phyloP scores from a whole-genome alignment of 2,329 filamentous ascomycete species.

The Dothideomycetes sp. region DNA sequence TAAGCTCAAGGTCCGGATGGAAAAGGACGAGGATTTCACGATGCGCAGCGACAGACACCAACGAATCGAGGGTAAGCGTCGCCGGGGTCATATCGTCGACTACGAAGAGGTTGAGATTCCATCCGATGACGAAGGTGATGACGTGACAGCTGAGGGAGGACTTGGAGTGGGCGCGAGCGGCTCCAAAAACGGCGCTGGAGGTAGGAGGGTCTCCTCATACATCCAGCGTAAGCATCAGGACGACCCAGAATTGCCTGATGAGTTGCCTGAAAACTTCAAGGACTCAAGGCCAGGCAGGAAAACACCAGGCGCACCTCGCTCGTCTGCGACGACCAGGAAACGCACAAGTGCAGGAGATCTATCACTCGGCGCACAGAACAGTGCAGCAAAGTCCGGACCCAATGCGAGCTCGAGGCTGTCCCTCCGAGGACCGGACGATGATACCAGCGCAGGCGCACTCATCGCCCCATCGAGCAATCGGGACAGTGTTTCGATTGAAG shows the following conservation, averaged over 20 bases:
- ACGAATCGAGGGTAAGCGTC: conserved; percentile 11
- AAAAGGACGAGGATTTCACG: conserved; percentile 31
- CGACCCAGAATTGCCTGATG: conserved; percentile 28
- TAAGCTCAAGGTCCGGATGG: conserved; percentile 24
- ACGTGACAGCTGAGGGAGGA: neutral
- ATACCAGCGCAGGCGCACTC: neutral
- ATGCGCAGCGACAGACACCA: conserved; percentile 15
- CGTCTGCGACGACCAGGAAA: conserved; percentile 18
- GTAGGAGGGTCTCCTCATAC: conserved; percentile 26
- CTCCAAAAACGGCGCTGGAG: conserved; percentile 3
- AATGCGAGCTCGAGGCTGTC: neutral
- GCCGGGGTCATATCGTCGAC: conserved; percentile 15
- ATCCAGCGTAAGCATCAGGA: conserved; percentile 30
- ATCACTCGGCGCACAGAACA: neutral
- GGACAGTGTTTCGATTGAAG: conserved; percentile 14
- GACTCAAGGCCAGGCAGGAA: conserved; percentile 18
- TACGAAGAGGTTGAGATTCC: conserved; percentile 37
- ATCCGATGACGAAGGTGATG: conserved; percentile 30
- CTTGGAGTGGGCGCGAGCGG: conserved; percentile 12
- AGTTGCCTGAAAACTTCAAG: conserved; percentile 30
- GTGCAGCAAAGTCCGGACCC: neutral
- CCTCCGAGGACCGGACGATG: too few species aligned
- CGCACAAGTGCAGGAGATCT: too few species aligned
- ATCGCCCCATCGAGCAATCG: neutral
- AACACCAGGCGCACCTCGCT: neutral